phyloP scores from a whole-genome alignment of 2,329 filamentous ascomycete genomes.

The Pseudogymnoascus sp. region DNA sequence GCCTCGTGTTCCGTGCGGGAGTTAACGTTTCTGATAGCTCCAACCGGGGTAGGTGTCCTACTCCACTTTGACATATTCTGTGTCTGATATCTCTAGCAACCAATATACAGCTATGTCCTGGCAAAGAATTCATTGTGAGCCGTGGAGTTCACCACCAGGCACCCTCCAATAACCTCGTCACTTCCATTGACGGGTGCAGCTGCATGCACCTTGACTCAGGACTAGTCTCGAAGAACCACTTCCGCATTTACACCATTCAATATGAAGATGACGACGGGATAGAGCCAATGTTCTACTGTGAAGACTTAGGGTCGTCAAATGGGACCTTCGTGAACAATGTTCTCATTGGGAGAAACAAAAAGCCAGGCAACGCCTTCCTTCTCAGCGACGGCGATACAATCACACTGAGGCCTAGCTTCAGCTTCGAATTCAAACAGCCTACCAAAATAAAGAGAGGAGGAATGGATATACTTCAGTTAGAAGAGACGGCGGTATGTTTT shows the following conservation, averaged over 20 bases:
- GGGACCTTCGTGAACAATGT: conserved; percentile 44
- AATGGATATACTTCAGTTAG: conserved; percentile 25
- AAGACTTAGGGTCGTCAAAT: conserved; percentile 45
- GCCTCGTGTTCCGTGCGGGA: background rate
- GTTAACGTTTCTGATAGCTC: background rate
- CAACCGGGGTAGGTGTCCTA: background rate
- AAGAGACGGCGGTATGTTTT: conserved; percentile 29
- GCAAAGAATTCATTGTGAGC: background rate
- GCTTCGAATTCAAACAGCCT: conserved; percentile 29
- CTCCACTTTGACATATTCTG: background rate
- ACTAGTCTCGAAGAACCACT: conserved; percentile 43
- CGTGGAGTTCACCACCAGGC: background rate
- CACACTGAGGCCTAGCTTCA: conserved; percentile 30
- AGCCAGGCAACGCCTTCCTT: conserved; percentile 33
- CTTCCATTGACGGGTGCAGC: background rate
- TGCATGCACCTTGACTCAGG: conserved; percentile 1
- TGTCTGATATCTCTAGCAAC: background rate
- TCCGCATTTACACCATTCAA: conserved; percentile 45
- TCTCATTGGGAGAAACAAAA: conserved; percentile 35
- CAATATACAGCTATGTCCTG: background rate
- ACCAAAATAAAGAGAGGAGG: background rate
- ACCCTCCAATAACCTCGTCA: background rate
- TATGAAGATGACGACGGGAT: conserved; percentile 34
- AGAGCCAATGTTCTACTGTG: conserved; percentile 41
- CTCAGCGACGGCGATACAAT: conserved; percentile 44